A percentile compares a stretch with the other conserved stretches of the same genome.
phyloP scores from a whole-genome alignment of 2,329 filamentous ascomycete species.

The Monosporascus sp. region DNA sequence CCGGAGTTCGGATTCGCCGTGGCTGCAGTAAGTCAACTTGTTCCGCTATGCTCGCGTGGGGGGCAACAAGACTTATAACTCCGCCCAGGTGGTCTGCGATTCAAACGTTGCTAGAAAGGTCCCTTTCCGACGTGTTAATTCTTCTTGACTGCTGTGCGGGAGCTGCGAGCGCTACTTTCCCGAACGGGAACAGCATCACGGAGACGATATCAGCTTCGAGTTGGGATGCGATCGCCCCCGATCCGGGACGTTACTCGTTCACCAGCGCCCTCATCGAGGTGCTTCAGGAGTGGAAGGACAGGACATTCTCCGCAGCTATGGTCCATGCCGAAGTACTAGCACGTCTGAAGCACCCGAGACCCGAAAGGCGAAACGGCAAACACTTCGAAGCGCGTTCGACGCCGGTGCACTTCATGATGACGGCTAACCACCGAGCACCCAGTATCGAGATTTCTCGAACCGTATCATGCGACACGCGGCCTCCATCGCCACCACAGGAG shows the following conservation, averaged over 20 bases:
- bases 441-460: conserved; percentile 51
- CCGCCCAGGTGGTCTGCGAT: conserved; percentile 51
- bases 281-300: conserved; percentile 49
- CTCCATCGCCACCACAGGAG: conserved; percentile 32
- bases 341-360: conserved; percentile 54
- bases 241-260: conserved; percentile 55
- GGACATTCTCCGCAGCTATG: conserved; percentile 55
- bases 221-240: conserved; percentile 56
- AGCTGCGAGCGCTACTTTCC: conserved; percentile 54
- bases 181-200: conserved; percentile 53
- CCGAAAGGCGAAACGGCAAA: conserved; percentile 52
- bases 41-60: neutral
- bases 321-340: conserved; percentile 55
- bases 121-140: conserved; percentile 52
- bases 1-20: conserved; percentile 46
- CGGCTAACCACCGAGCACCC: conserved; percentile 51
- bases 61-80: conserved; percentile 1
- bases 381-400: conserved; percentile 54
- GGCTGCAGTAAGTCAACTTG: conserved; percentile 42
- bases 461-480: conserved; percentile 26
- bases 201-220: conserved; percentile 59
- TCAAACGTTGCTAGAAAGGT: conserved; percentile 53
- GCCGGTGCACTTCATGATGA: conserved; percentile 60
- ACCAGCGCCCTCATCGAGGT: conserved; percentile 56
- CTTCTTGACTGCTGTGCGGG: conserved; percentile 56